These are phyloP conservation scores for Paragyromitra xinjiangensis DNA, from an alignment of 495 filamentous ascomycete species.

Conservation along the genomic window DNA sequence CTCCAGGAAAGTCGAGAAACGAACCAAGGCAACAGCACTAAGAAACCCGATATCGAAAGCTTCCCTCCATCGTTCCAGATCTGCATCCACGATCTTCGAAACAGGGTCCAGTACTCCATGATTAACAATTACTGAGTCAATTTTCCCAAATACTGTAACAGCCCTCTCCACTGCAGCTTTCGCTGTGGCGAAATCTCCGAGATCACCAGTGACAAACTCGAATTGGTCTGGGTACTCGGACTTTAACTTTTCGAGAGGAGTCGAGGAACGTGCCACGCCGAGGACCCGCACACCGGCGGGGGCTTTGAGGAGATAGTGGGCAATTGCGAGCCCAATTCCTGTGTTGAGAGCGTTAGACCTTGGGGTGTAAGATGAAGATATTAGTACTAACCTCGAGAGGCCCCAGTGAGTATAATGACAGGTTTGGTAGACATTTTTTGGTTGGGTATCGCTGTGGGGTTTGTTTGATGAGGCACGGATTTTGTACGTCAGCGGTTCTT, in stretches of 20 bases:
- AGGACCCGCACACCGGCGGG: constrained; percentile 73
- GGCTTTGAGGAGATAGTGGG: constrained; percentile 73
- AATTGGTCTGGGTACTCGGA: constrained; percentile 72
- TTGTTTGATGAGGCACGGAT: background rate
- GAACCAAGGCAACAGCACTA: constrained; percentile 78
- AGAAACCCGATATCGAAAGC: constrained; percentile 86
- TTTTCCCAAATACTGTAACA: constrained; percentile 69
- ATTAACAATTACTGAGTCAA: constrained; percentile 88
- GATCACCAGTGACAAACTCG: constrained; percentile 76
- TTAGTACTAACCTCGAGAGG: constrained; percentile 66
- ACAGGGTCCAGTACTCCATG: constrained; percentile 84
- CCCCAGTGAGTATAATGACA: constrained; percentile 74
- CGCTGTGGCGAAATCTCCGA: constrained; percentile 71
- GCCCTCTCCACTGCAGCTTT: constrained; percentile 71
- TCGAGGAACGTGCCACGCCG: constrained; percentile 74
- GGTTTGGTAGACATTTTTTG: constrained; percentile 48
- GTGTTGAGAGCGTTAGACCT: background rate
- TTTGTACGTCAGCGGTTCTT: constrained; percentile 10
- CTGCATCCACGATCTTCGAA: constrained; percentile 71
- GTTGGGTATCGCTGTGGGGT: constrained; percentile 19
- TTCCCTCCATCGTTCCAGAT: constrained; percentile 75
- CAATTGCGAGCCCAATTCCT: constrained; percentile 78
- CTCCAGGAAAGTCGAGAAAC: constrained; percentile 49
- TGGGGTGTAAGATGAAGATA: background rate
- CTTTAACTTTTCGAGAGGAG: constrained; percentile 73